phyloP scores from a whole-genome alignment of 495 filamentous ascomycete genomes.

The Cenococcum geophilum region DNA sequence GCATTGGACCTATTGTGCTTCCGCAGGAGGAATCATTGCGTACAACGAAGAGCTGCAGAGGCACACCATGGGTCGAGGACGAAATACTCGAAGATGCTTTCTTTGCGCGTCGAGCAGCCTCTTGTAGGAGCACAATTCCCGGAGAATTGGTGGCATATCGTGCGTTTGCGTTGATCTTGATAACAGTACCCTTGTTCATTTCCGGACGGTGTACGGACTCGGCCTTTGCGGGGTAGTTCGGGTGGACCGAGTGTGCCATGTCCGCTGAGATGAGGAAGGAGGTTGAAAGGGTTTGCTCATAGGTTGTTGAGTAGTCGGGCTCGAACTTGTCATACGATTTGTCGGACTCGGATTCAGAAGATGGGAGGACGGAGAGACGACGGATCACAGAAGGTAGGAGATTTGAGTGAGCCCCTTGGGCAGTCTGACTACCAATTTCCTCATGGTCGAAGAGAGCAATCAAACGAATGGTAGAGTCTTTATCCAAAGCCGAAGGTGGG shows the following conservation, averaged over 20 bases:
- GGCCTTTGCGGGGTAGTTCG: conserved; percentile 89
- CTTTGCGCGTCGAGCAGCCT: conserved; percentile 65
- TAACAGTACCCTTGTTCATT: conserved; percentile 92
- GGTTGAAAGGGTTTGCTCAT: conserved; percentile 86
- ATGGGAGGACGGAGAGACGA: conserved; percentile 72
- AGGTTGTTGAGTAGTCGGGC: conserved; percentile 62
- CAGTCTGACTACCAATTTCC: conserved; percentile 85
- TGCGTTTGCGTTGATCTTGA: conserved; percentile 97
- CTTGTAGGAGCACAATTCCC: conserved; percentile 86
- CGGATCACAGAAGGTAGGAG: conserved; percentile 82
- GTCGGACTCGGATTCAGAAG: conserved; percentile 46
- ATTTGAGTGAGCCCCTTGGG: conserved; percentile 91
- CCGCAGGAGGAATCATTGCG: conserved; percentile 92
- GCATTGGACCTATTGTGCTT: conserved; percentile 93
- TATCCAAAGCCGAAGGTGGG: conserved; percentile 54
- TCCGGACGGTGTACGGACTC: conserved; percentile 84
- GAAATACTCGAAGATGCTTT: conserved; percentile 33
- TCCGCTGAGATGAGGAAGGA: conserved; percentile 95
- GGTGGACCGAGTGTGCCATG: conserved; percentile 93
- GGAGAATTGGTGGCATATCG: conserved; percentile 94
- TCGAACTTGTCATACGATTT: conserved; percentile 46
- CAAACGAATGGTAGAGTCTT: conserved; percentile 76
- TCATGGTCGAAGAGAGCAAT: conserved; percentile 96
- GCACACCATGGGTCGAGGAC: conserved; percentile 50
- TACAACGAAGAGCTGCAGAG: conserved; percentile 92